Evolutionary conservation across 1,284 basidiomycete genomes (phyloP).

Genomic region (Heterobasidion irregulare): DNA sequence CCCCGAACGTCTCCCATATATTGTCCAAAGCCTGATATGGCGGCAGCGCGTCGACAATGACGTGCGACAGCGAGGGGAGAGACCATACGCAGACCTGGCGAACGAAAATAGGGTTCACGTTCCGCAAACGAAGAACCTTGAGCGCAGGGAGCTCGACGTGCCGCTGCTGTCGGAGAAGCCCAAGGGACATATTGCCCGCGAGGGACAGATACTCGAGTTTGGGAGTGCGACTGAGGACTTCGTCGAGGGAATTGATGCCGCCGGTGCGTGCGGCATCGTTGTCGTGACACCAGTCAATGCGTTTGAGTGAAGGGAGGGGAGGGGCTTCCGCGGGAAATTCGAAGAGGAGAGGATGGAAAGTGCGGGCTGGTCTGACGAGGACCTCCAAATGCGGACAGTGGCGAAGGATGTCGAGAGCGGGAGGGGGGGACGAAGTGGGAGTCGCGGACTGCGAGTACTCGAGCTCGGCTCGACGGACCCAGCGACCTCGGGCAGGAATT

Average conservation of each 20-base stretch:
- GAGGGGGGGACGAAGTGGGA: constrained; percentile 18
- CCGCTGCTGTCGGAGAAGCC: constrained; percentile 14
- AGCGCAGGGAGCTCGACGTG: constrained; percentile 27
- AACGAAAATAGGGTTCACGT: constrained; percentile 38
- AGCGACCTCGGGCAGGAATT: constrained; percentile 15
- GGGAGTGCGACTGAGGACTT: constrained; percentile 44
- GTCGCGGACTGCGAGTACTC: constrained; percentile 47
- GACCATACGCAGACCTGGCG: constrained; percentile 41
- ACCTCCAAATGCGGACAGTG: constrained; percentile 43
- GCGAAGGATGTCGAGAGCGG: constrained; percentile 33
- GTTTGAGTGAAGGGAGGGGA: constrained; percentile 41
- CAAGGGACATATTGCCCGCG: constrained; percentile 35
- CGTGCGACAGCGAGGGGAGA: constrained; percentile 40
- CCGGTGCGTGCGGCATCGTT: constrained; percentile 50
- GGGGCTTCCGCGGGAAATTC: constrained; percentile 41
- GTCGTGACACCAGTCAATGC: constrained; percentile 48
- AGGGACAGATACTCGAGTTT: constrained; percentile 50
- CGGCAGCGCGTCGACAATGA: constrained; percentile 38
- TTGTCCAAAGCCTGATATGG: constrained; percentile 22
- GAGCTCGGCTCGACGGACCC: constrained; percentile 49
- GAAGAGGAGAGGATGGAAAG: constrained; percentile 30
- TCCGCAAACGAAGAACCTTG: constrained; percentile 42
- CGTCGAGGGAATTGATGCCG: constrained; percentile 53
- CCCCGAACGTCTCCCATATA: constrained; percentile 41
- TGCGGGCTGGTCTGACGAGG: constrained; percentile 39